phyloP scores from a whole-genome alignment of 768 basidiomycete genomes.

The Trametes maxima region DNA sequence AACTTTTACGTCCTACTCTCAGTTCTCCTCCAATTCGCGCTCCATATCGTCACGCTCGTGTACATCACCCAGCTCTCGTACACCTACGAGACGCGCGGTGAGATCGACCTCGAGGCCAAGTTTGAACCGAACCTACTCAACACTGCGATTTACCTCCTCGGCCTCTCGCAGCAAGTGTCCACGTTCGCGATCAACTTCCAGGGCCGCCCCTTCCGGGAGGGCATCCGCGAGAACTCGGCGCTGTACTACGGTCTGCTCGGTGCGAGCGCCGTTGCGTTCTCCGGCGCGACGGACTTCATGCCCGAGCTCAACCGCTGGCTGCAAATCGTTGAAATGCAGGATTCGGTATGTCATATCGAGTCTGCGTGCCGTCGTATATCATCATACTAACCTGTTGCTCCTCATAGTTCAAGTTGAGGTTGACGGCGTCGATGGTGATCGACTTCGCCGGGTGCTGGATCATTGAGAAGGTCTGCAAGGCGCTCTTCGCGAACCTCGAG shows the following conservation, averaged over 20 bases:
- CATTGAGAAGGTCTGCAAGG: constrained; percentile 82
- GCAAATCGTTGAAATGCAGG: constrained; percentile 91
- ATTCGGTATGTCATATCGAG: constrained; percentile 57
- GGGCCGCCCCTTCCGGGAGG: constrained; percentile 98
- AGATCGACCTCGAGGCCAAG: constrained; percentile 92
- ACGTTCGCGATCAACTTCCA: constrained; percentile 98
- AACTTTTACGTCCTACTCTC: constrained; percentile 94
- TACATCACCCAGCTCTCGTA: constrained; percentile 92
- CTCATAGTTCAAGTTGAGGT: constrained; percentile 74
- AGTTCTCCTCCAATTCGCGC: constrained; percentile 88
- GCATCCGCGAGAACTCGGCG: constrained; percentile 94
- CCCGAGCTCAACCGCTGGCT: constrained; percentile 97
- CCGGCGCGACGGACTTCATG: constrained; percentile 90
- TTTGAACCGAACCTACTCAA: constrained; percentile 95
- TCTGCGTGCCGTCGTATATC: neutral
- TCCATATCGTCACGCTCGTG: constrained; percentile 87
- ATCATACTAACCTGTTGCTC: neutral
- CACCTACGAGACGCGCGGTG: constrained; percentile 72
- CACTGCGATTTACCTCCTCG: constrained; percentile 94
- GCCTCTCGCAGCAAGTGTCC: constrained; percentile 96
- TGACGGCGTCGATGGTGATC: constrained; percentile 80
- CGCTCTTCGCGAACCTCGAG: constrained; percentile 84
- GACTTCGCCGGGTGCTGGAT: constrained; percentile 91
- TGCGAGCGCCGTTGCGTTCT: constrained; percentile 89
- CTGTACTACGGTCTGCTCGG: constrained; percentile 91